Evolutionary conservation across 306 rosid species (phyloP), one percentile per base, ranked within the genome.

Genomic region (Cyamopsis tetragonoloba): DNA sequence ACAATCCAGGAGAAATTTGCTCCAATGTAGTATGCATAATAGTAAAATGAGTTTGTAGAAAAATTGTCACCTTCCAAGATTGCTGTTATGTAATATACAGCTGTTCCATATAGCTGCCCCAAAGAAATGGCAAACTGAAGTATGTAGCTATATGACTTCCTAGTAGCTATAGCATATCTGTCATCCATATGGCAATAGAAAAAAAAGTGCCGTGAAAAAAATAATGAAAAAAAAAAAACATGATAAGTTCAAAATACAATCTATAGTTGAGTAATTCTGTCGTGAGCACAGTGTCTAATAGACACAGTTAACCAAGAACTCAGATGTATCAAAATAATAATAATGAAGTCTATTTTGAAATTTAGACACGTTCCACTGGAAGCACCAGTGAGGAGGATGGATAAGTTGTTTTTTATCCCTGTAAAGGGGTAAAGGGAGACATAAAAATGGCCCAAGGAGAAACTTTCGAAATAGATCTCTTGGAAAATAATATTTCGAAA

Each of bases 111-210:
- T 7, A 95, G 86, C 80, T 95, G 99, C 10, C 97, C 89, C 69
- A 95, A 55, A 38, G 90, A 95, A 71, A 95, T 71, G 39, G 92
- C 92, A 22, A 95, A 85, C 77, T 93, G 97, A 64, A 93, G 91
- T 46, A 90, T 81, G 58, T 88, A 82, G 66, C 95, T 81, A 49
- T 90, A 90, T 17, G 99, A 66, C 70, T 89, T 93, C 13, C 84
- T 82, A 1, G 75, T 62, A 19, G 88, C 88, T 66, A 90, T 88
- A n/a, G 99, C 96, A 9, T 88, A 84, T 66, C 96, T 89, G 88
- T 26, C 42, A 82, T 77, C 8, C 58, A 73, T n/a, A 68, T 6
- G 5, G 19, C 32, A 63, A 43, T 19, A 50, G 14, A 58, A 20
- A 20, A 46, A 41, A 20, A 46, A 41, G 27, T 35, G 7, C 44